Base-by-base conservation (phyloP, 345 rosid species). In the Eucalyptus curtisii region DNA sequence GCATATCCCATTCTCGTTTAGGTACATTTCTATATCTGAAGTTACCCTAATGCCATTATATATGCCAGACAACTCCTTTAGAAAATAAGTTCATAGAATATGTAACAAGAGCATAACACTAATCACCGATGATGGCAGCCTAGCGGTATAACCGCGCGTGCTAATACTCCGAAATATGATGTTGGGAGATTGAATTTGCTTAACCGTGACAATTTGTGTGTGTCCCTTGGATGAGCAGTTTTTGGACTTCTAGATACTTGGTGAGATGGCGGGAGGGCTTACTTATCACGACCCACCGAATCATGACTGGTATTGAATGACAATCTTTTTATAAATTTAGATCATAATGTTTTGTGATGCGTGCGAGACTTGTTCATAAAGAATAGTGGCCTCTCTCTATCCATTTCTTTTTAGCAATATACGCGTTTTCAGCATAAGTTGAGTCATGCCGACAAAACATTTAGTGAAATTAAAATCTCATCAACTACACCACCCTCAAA, bases 141-240 rank as follows among this genome's bases (percentile, higher is more conserved):
- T 17, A 17, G 22, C 0, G 1, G 80, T 17, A 5, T 68, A 2
- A 19, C 25, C 7, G 8, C 40, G 22, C 27, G 0, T 37, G 14
- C 15, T 20, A 76, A 37, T 20, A 10, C 30, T 10, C 4, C 5
- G 47, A 37, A 76, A 37, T 20, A 10, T 22, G 27, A 76, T 10
- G 27, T 76, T 44, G 10, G 13, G 47, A 31, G 80, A 33, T 33
- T 68, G 80, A 68, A 68, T 68, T 33, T 68, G 44, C 44, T 8
- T 0, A 15, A 33, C 24, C 13, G 2, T 33, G 80, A 33, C 16
- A 10, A 68, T 8, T 13, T 13, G 66, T 27, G 61, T 24, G 13
- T 25, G 68, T 27, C 31, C 13, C 68, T 59, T 59, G n/a, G 33
- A 13, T 59, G 68, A 12, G 80, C 13, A 33, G 25, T 20, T 37